These are phyloP conservation scores for Tricladium varicosporioides DNA, from an alignment of 2,329 filamentous ascomycete species.

Conservation along the genomic window DNA sequence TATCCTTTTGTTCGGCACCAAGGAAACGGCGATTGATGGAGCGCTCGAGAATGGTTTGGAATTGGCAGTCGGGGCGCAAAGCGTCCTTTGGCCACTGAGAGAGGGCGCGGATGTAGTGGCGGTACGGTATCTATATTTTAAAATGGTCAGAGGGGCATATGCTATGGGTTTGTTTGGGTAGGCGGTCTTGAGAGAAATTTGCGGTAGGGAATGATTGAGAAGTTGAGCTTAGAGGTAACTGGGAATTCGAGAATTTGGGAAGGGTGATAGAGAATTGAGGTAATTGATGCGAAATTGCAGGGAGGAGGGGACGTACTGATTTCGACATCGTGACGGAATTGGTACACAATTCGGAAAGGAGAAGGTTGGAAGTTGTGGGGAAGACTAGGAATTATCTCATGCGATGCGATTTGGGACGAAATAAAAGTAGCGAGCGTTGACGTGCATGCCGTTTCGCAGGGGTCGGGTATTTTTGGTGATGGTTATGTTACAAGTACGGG, in stretches of 20 bases:
- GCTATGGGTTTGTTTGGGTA: too few relatives aligned
- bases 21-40: conserved; percentile 40
- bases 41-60: conserved; percentile 53
- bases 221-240: too few relatives aligned
- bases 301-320: conserved; percentile 25
- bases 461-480: not conserved
- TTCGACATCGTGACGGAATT: conserved; percentile 27
- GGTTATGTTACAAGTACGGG: too few relatives aligned
- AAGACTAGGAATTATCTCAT: not conserved
- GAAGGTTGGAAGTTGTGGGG: not conserved
- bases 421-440: not conserved
- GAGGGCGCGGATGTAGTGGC: conserved; percentile 49
- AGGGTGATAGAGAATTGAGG: too few relatives aligned
- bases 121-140: conserved; percentile 40
- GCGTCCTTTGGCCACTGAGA: conserved; percentile 62
- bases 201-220: too few relatives aligned
- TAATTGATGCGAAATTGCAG: too few relatives aligned
- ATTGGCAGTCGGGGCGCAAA: conserved; percentile 61
- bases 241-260: too few relatives aligned
- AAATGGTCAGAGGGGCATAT: conserved; percentile 1
- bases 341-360: not conserved
- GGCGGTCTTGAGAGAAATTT: not conserved
- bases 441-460: not conserved
- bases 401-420: not conserved
- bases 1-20: not conserved